Evolutionary conservation across 202 grass and related monocot genomes (phyloP), one percentile per base, ranked within the genome.

Genomic region (Setaria viridis): DNA sequence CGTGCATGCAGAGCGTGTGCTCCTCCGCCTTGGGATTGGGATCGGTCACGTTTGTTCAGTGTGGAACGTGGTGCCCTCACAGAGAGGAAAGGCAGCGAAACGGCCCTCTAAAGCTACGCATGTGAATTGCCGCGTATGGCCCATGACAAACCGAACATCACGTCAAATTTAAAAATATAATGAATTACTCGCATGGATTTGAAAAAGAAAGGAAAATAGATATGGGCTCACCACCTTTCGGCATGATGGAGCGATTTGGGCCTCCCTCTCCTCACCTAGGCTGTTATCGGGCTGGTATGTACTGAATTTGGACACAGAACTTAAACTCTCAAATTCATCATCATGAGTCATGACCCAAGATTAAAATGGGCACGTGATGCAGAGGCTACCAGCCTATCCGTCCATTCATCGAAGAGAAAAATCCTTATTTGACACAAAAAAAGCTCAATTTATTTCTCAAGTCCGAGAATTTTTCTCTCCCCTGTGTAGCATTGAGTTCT

Each of bases 21-120:
- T 53, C 17, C 10, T 71, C 66, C 3, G 13, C 0, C 41, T 51
- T 51, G 29, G 42, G 43, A 25, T 29, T 2, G 39, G 14, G 69
- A 41, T 83, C 64, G 55, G 49, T 82, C 83, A 84, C 69, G 80
- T 80, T 68, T 79, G 65, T 25, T 80, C 47, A 48, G 43, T 76
- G 69, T 55, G 80, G 14, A 84, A 77, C 20, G 41, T 47, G 72
- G 73, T 47, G 63, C 50, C 1, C 25, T 86, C 67, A 15, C 56
- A 0, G 34, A 25, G 3, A 15, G 13, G 49, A 71, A 87, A 72
- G 51, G 11, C 63, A 13, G 48, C 63, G 10, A 71, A n/a, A 59
- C 79, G 43, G 35, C 50, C 20, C 71, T 30, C 59, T 39, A 42
- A 86, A 86, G 68, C 3, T 35, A 80, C 45, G 84, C 75, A 6